A percentile compares a stretch with the other conserved stretches of the same genome.
Evolutionary conservation across 106 monocot genomes (phyloP).

Genomic region (Acorus gramineus): DNA sequence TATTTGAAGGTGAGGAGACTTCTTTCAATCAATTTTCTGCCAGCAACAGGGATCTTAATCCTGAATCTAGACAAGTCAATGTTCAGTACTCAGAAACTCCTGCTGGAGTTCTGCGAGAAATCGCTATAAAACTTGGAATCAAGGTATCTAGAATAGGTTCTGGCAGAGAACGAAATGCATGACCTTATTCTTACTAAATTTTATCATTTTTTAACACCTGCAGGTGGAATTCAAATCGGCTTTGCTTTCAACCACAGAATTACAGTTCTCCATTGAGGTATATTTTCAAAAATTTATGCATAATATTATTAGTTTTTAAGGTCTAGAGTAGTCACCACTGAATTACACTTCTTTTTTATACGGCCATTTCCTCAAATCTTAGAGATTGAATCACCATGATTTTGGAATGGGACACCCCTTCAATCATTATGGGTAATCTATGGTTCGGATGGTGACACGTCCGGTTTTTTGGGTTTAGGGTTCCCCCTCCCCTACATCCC

Average conservation of each 20-base stretch:
- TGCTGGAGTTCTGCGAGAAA: slow-evolving; percentile 50
- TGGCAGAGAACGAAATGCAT: too few relatives aligned
- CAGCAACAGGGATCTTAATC: slow-evolving; percentile 22
- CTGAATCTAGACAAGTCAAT: slow-evolving; percentile 18
- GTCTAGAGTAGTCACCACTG: background rate
- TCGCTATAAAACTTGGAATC: slow-evolving; percentile 59
- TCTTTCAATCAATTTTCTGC: slow-evolving; percentile 17
- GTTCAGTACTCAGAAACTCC: slow-evolving; percentile 37
- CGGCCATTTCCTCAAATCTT: too few relatives aligned
- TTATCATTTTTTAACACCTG: slow-evolving; percentile 3
- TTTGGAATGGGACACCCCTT: too few relatives aligned
- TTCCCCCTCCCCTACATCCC: too few relatives aligned
- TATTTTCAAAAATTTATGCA: background rate
- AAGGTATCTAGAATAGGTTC: slow-evolving; percentile 37
- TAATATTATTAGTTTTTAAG: slow-evolving; percentile 1
- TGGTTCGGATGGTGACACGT: too few relatives aligned
- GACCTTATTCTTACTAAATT: background rate
- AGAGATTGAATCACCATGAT: too few relatives aligned
- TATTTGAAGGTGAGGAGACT: slow-evolving; percentile 41
- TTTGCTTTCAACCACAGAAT: slow-evolving; percentile 44
- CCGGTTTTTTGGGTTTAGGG: too few relatives aligned
- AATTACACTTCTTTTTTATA: background rate
- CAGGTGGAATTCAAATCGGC: slow-evolving; percentile 60
- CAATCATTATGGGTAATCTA: too few relatives aligned
- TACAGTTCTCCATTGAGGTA: slow-evolving; percentile 74